Conservation (phyloP, 1,284 basidiomycete genomes). For the Leccinum subrobustum region DNA sequence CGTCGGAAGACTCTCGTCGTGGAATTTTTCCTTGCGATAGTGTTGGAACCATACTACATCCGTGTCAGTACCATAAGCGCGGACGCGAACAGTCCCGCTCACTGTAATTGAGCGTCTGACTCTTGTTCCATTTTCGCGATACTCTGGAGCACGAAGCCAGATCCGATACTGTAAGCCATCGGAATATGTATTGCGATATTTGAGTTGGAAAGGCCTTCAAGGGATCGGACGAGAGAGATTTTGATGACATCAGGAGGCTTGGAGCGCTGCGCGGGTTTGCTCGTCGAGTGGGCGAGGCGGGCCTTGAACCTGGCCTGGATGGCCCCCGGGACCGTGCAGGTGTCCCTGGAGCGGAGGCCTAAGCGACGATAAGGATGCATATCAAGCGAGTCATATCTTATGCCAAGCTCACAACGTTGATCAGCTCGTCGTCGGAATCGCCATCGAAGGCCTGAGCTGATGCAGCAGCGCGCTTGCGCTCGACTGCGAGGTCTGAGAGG, state of each 20-base stretch:
- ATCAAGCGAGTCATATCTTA: neutral
- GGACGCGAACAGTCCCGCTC: constrained; percentile 26
- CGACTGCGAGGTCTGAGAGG: constrained; percentile 21
- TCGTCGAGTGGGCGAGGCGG: constrained; percentile 57
- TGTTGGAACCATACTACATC: constrained; percentile 86
- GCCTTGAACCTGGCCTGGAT: constrained; percentile 52
- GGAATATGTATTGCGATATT: constrained; percentile 75
- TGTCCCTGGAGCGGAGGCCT: constrained; percentile 67
- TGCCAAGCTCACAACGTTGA: constrained; percentile 62
- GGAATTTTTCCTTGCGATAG: constrained; percentile 77
- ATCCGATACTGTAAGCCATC: constrained; percentile 59
- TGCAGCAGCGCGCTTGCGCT: constrained; percentile 16
- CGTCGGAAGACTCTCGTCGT: constrained; percentile 69
- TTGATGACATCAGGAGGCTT: constrained; percentile 25
- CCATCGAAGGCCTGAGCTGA: constrained; percentile 35
- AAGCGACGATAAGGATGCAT: constrained; percentile 5
- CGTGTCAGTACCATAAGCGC: neutral
- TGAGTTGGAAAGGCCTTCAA: constrained; percentile 77
- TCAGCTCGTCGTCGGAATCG: constrained; percentile 71
- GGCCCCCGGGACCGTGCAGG: constrained; percentile 55
- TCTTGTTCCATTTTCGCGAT: constrained; percentile 82
- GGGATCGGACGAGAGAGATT: constrained; percentile 49
- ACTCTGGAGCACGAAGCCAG: constrained; percentile 78
- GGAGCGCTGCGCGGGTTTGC: constrained; percentile 40
- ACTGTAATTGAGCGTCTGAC: constrained; percentile 90